Percentiles rank a stretch among this genome's conserved stretches.
These are phyloP conservation scores for Solanum peruvianum DNA, from an alignment of 257 asterid species.

Conservation along the genomic window DNA sequence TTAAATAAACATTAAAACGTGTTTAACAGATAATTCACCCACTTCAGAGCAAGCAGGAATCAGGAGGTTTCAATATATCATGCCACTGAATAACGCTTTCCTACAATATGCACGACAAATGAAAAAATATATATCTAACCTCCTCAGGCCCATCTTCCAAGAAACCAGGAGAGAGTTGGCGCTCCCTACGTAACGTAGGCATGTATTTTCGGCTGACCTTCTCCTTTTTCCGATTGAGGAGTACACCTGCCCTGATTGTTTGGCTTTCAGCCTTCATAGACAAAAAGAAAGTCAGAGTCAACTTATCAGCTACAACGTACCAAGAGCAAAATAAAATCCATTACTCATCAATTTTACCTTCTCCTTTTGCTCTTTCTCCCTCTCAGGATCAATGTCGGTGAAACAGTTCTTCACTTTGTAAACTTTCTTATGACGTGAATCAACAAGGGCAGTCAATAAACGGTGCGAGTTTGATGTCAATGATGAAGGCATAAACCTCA, in stretches of 20 bases:
- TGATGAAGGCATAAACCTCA: constrained; percentile 99
- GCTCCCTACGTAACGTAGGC: constrained; percentile 86
- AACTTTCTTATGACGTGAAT: constrained; percentile 92
- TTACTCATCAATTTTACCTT: constrained; percentile 31
- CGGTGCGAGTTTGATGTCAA: constrained; percentile 88
- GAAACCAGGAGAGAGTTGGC: constrained; percentile 96
- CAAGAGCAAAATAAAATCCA: neutral
- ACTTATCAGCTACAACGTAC: neutral
- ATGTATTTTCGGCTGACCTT: constrained; percentile 83
- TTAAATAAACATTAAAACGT: neutral
- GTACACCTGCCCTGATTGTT: constrained; percentile 77
- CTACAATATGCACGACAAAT: neutral
- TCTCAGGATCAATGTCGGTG: constrained; percentile 97
- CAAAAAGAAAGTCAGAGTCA: neutral
- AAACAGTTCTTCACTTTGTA: constrained; percentile 91
- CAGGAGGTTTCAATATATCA: neutral
- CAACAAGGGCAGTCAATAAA: constrained; percentile 90
- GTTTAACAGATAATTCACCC: neutral
- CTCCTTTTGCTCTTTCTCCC: constrained; percentile 95
- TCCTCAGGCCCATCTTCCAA: constrained; percentile 89
- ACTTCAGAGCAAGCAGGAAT: neutral
- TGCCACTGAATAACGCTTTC: neutral
- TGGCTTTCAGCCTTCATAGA: constrained; percentile 66
- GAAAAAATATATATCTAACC: constrained; percentile 29
- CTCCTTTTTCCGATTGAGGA: constrained; percentile 91